Conservation (phyloP, 768 basidiomycete species). For the Serendipita indica region DNA sequence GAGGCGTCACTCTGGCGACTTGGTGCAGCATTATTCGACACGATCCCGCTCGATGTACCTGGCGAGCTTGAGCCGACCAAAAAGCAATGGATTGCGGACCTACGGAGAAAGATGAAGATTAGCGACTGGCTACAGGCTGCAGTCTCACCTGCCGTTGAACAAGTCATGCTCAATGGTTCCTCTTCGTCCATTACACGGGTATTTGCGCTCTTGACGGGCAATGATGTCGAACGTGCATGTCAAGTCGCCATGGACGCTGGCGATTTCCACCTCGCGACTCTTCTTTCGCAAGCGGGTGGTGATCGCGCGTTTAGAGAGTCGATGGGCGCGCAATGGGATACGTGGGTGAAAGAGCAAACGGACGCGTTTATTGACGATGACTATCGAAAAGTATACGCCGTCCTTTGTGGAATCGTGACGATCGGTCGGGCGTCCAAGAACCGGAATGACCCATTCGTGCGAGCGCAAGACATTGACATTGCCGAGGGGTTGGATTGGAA, state of each 20-base stretch:
- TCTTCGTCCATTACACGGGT: constrained; percentile 35
- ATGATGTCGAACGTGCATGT: constrained; percentile 76
- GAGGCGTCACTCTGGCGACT: constrained; percentile 80
- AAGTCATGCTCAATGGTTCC: constrained; percentile 39
- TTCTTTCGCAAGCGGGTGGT: constrained; percentile 76
- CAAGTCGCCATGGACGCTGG: constrained; percentile 56
- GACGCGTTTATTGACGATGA: constrained; percentile 51
- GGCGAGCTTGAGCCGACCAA: constrained; percentile 38
- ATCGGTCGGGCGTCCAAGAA: constrained; percentile 35
- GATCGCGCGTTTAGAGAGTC: constrained; percentile 61
- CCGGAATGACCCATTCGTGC: constrained; percentile 34
- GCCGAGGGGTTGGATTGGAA: constrained; percentile 83
- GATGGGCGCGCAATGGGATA: constrained; percentile 53
- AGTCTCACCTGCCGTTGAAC: constrained; percentile 55
- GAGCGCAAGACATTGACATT: constrained; percentile 44
- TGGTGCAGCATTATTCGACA: constrained; percentile 78
- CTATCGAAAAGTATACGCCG: constrained; percentile 66
- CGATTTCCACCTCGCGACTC: constrained; percentile 72
- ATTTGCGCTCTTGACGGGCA: constrained; percentile 70
- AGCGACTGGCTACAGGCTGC: constrained; percentile 73
- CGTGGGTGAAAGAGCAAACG: constrained; percentile 69
- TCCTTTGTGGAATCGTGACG: constrained; percentile 64
- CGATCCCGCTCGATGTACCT: constrained; percentile 49
- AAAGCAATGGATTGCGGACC: constrained; percentile 40
- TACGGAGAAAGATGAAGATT: constrained; percentile 65